Base-by-base conservation (phyloP, 202 grass and related monocot species). In the Brachypodium distachyon region DNA sequence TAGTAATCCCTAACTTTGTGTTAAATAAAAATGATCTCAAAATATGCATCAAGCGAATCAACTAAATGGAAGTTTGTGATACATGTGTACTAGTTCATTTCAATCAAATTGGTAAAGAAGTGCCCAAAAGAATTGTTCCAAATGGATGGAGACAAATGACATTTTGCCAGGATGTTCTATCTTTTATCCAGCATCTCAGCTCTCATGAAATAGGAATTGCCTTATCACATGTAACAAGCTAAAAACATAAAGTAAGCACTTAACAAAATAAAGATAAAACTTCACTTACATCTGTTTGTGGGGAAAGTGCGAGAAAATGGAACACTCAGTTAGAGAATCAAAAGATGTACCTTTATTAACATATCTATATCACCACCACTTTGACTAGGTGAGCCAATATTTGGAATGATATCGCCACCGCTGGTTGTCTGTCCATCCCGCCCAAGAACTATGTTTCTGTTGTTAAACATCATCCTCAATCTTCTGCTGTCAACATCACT, bases 391-490 rank as follows among this genome's bases (percentile, higher is more conserved):
- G 96, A 96, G 17, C 87, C 92, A 39, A 91, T 77, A 90, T 89
- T 99, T 28, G 92, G 83, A 58, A 90, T 82, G 73, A 92, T 83
- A 82, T 96, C 96, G 39, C 85, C 82, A 48, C 86, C 86, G 51
- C 78, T 83, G 55, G 81, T 97, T 88, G 94, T 76, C 70, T 92
- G 92, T 21, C 88, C 87, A 77, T 92, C 94, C 82, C 90, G 79
- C 27, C 91, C 89, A 70, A 87, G 73, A 81, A 81, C 58, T 75
- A 92, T 85, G 77, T 81, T 91, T 61, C 85, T 87, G 73, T 85
- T 89, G 78, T 87, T 99, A 70, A 99, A 83, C 84, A 99, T 80
- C 92, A 99, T 93, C 69, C 96, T 81, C 78, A 99, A 77, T 78
- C 96, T 92, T 88, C 92, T 90, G 61, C 73, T 88, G 34, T 99